Evolutionary conservation across 345 rosid genomes (phyloP).

Genomic region (Salix brachista): DNA sequence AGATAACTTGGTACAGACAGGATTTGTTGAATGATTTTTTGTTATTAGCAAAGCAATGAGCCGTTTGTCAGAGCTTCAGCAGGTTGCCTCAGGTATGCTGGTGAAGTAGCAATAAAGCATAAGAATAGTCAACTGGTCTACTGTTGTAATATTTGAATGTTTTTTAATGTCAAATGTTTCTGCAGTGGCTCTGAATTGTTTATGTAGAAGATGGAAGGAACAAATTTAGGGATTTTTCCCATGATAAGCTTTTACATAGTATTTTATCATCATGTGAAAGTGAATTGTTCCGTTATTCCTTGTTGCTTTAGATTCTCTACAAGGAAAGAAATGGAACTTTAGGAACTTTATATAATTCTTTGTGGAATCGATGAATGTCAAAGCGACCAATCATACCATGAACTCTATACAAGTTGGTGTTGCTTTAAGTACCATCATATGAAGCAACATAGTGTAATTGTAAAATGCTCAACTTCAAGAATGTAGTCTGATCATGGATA

Average conservation of each 20-base stretch:
- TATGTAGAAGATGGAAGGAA: neutral
- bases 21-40: constrained; percentile 42
- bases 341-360: neutral
- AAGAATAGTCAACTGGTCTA: neutral
- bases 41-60: constrained; percentile 53
- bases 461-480: neutral
- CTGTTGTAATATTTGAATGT: neutral
- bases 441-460: neutral
- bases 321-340: neutral
- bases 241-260: neutral
- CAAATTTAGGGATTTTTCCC: constrained; percentile 3
- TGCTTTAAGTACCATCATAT: neutral
- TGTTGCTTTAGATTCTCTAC: neutral
- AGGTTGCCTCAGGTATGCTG: constrained; percentile 52
- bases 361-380: neutral
- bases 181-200: neutral
- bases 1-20: constrained; percentile 10
- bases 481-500: neutral
- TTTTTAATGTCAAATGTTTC: neutral
- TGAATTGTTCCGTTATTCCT: neutral
- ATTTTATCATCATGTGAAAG: neutral
- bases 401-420: neutral
- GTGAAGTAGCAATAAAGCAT: neutral
- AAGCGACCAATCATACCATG: neutral
- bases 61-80: constrained; percentile 41